Conservation (phyloP, 805 yeast species). For the Zygosaccharomyces rouxii region DNA sequence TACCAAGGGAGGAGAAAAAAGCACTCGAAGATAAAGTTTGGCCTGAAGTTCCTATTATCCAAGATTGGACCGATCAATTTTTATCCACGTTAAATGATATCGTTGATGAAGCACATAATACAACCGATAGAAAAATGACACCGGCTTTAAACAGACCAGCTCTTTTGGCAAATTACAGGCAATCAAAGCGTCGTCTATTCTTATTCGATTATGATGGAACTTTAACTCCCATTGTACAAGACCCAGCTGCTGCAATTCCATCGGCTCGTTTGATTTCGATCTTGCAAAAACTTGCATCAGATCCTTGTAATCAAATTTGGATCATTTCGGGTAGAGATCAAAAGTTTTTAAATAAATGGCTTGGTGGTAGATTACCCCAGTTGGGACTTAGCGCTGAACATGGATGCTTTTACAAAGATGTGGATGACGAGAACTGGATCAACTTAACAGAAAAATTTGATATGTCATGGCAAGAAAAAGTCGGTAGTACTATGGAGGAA, state of each 20-base stretch:
- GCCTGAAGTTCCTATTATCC: conserved; percentile 67
- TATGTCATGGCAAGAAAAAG: conserved; percentile 93
- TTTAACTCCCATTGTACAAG: conserved; percentile 89
- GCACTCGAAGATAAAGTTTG: conserved; percentile 52
- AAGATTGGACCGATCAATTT: conserved; percentile 71
- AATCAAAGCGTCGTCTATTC: conserved; percentile 67
- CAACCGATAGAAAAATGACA: conserved; percentile 45
- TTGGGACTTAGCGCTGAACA: conserved; percentile 94
- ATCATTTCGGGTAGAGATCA: conserved; percentile 95
- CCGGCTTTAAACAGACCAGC: conserved; percentile 78
- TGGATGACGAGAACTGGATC: conserved; percentile 66
- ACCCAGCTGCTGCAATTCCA: conserved; percentile 98
- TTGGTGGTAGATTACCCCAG: conserved; percentile 57
- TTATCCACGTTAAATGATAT: conserved; percentile 43
- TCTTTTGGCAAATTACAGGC: conserved; percentile 53
- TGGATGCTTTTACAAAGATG: conserved; percentile 86
- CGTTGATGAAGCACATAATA: conserved; percentile 35
- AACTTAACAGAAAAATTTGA: conserved; percentile 78
- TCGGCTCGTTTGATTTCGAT: conserved; percentile 62
- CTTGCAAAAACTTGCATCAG: conserved; percentile 57
- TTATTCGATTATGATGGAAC: conserved; percentile 98
- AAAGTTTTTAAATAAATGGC: conserved; percentile 80
- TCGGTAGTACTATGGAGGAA: conserved; percentile 62
- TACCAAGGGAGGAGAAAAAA: conserved; percentile 46
- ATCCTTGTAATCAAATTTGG: conserved; percentile 87